phyloP scores from a whole-genome alignment of 768 basidiomycete species.

The Termitomyces sp. region DNA sequence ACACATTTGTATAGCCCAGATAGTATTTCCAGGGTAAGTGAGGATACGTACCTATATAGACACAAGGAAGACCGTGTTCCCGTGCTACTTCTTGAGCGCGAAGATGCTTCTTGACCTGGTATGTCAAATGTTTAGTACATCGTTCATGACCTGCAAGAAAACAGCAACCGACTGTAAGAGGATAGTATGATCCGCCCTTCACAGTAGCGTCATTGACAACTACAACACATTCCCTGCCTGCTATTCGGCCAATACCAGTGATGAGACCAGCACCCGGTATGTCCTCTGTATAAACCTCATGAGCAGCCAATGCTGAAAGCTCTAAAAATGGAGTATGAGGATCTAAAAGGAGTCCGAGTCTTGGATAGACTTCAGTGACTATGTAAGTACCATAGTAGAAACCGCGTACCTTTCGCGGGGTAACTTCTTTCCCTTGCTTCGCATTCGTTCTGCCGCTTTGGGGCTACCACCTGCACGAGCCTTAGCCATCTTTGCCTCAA shows the following conservation, averaged over 20 bases:
- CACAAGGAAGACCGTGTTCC: constrained; percentile 84
- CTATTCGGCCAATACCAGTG: constrained; percentile 76
- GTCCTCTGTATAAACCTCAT: constrained; percentile 76
- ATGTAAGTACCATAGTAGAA: not conserved
- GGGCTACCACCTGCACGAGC: constrained; percentile 69
- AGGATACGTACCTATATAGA: constrained; percentile 73
- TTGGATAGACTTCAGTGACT: constrained; percentile 19
- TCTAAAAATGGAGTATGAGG: constrained; percentile 88
- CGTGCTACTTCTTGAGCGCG: constrained; percentile 93
- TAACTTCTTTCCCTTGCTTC: constrained; percentile 72
- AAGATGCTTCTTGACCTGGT: constrained; percentile 88
- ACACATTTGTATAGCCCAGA: not conserved
- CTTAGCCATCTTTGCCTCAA: constrained; percentile 53
- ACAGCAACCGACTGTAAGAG: constrained; percentile 54
- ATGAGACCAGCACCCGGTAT: constrained; percentile 90
- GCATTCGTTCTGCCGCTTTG: constrained; percentile 72
- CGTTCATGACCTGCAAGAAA: not conserved
- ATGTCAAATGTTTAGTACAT: not conserved
- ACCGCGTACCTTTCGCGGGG: constrained; percentile 72
- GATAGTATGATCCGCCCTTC: constrained; percentile 91
- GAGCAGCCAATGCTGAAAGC: constrained; percentile 78
- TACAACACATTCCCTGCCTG: constrained; percentile 80
- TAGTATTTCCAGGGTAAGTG: not conserved
- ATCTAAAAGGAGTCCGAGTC: constrained; percentile 72
- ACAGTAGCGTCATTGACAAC: constrained; percentile 95